Conservation (phyloP, 805 yeast genomes). For the Starmerella scarabaei region DNA sequence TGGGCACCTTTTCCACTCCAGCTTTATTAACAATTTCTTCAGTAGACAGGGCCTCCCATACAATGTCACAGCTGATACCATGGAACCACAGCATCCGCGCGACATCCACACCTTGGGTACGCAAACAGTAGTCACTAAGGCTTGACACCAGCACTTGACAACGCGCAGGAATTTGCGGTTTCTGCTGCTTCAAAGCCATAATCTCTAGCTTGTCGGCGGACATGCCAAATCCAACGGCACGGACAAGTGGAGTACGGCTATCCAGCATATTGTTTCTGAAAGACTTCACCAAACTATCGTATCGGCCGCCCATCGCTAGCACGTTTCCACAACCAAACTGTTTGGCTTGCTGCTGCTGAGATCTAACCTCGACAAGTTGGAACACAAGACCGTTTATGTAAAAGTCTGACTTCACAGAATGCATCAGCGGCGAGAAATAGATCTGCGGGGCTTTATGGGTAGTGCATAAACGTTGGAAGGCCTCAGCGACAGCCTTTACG, state of each 20-base stretch:
- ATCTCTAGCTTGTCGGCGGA: conserved; percentile 55
- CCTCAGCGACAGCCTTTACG: conserved; percentile 44
- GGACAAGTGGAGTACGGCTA: conserved; percentile 29
- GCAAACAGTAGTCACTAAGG: conserved; percentile 42
- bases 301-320: conserved; percentile 89
- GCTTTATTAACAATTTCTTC: conserved; percentile 63
- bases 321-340: conserved; percentile 27
- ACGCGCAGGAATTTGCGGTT: conserved; percentile 29
- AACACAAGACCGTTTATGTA: conserved; percentile 79
- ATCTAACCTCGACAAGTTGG: conserved; percentile 57
- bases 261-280: conserved; percentile 45
- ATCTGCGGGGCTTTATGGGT: conserved; percentile 28
- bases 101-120: conserved; percentile 50
- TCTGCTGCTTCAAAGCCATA: conserved; percentile 26
- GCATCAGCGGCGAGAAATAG: conserved; percentile 72
- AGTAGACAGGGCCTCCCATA: conserved; percentile 26
- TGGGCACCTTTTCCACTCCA: conserved; percentile 52
- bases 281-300: conserved; percentile 57
- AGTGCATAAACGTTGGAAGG: conserved; percentile 48
- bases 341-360: background rate
- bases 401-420: conserved; percentile 50
- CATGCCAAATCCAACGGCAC: conserved; percentile 78
- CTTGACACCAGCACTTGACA: conserved; percentile 76
- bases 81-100: conserved; percentile 56
- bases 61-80: conserved; percentile 68